Conservation (phyloP, 2,329 filamentous ascomycete genomes). For the Sphaerulina populicola region DNA sequence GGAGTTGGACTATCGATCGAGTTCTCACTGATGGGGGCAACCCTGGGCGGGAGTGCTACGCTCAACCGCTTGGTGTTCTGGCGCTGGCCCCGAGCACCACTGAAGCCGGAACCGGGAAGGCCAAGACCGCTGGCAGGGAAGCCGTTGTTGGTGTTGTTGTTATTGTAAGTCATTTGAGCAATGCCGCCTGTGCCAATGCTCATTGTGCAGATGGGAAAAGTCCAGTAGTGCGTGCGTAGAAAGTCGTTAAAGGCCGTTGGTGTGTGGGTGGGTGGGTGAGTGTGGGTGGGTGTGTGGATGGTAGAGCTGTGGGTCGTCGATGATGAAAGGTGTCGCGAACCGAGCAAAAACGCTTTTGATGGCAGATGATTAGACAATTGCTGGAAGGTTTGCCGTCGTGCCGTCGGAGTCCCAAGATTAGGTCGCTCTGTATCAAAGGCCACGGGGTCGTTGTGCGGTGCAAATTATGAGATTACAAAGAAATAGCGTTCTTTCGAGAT, state of each 20-base stretch:
- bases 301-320: background rate
- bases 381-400: slow-evolving; percentile 8
- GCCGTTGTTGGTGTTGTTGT: slow-evolving; percentile 24
- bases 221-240: slow-evolving; percentile 9
- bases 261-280: background rate
- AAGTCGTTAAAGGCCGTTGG: slow-evolving; percentile 20
- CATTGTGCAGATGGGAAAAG: slow-evolving; percentile 27
- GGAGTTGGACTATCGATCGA: slow-evolving; percentile 68
- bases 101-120: slow-evolving; percentile 67
- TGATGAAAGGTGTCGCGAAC: slow-evolving; percentile 3
- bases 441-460: slow-evolving; percentile 21
- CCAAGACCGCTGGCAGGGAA: slow-evolving; percentile 64
- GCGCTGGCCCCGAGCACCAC: slow-evolving; percentile 71
- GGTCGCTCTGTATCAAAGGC: slow-evolving; percentile 27
- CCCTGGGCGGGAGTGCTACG: slow-evolving; percentile 64
- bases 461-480: slow-evolving; percentile 31
- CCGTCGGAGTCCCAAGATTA: slow-evolving; percentile 24
- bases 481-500: slow-evolving; percentile 22
- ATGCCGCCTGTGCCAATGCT: slow-evolving; percentile 95
- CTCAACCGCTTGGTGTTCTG: slow-evolving; percentile 75
- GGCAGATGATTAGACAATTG: slow-evolving; percentile 19
- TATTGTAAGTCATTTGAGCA: slow-evolving; percentile 85
- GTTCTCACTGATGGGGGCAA: slow-evolving; percentile 57
- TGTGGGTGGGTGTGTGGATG: background rate
- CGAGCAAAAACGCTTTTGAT: slow-evolving; percentile 16